Evolutionary conservation across 2,329 filamentous ascomycete genomes (phyloP), one percentile per base, ranked within the genome.

Genomic region (Ceratocystis diversiconidia): DNA sequence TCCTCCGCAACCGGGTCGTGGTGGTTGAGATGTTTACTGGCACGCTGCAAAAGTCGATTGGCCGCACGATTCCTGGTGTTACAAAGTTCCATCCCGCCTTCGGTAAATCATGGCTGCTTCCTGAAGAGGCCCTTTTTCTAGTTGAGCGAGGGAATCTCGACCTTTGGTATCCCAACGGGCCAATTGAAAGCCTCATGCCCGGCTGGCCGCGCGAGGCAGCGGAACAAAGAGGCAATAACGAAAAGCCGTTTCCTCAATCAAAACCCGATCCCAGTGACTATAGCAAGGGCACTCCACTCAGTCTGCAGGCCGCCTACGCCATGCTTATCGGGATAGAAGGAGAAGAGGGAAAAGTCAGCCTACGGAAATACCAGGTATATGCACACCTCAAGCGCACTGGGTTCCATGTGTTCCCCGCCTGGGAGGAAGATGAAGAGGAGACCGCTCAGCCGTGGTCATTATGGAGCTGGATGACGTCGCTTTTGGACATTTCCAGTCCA

Each of bases 311-410:
- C 5, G 91, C 91, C 0, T 97, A 97, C 77, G 84, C 92, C 4
- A 82, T 90, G 25, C 85, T 96, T 64, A 82, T 96, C 69, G 90
- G 90, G 1, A 78, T 82, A 28, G 86, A 89, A 61, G 81, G 78
- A 4, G 81, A 85, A 68, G 74, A 76, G 52, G 83, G 84, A 44
- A 85, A 82, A 73, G 76, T 85, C 36, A 79, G 80, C 8, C 78
- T 96, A 67, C 90, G 95, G 70, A 85, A 90, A 71, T 97, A 90
- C 71, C 89, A 88, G 62, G 92, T 97, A 32, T 99, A 92, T 73
- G 82, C 90, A 0, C 87, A 91, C 64, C 78, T 99, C 70, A 94
- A 88, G 73, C 82, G 94, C 62, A 79, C 84, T 44, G 92, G 94
- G 19, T 97, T 95, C 76, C 83, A 87, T 62, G 83, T 97, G 19